Evolutionary conservation across 208 protist genomes (phyloP).

Genomic region (Leishmania gerbilli): DNA sequence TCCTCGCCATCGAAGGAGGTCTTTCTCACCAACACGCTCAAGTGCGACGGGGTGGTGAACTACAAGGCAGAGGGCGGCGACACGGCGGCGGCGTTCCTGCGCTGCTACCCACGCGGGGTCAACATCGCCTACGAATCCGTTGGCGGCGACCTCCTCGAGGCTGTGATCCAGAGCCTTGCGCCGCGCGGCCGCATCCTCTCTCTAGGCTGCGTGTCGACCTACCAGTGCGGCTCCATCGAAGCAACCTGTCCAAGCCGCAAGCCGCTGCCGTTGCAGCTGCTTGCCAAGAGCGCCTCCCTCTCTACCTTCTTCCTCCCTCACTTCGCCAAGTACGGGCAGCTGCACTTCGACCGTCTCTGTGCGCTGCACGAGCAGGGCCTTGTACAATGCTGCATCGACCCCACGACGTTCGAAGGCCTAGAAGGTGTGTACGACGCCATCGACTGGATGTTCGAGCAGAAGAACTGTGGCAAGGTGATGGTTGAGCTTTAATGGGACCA

Average conservation of each 20-base stretch:
- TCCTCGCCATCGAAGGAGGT: conserved; percentile 75
- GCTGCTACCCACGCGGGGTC: conserved; percentile 64
- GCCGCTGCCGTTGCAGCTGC: conserved; percentile 67
- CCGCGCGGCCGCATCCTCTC: conserved; percentile 74
- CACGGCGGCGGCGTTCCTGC: conserved; percentile 22
- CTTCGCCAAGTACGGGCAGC: conserved; percentile 65
- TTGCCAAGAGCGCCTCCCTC: conserved; percentile 80
- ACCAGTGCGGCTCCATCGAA: conserved; percentile 40
- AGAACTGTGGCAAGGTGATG: conserved; percentile 84
- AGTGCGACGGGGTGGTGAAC: conserved; percentile 84
- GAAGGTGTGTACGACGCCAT: conserved; percentile 73
- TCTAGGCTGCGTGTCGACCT: conserved; percentile 84
- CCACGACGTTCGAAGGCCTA: conserved; percentile 60
- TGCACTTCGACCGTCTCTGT: conserved; percentile 72
- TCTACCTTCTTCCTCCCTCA: conserved; percentile 89
- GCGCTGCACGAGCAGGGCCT: conserved; percentile 44
- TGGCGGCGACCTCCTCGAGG: conserved; percentile 82
- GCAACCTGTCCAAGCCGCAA: conserved; percentile 8
- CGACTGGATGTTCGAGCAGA: conserved; percentile 71
- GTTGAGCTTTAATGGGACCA: conserved; percentile 49
- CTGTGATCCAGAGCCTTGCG: conserved; percentile 60
- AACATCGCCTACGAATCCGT: conserved; percentile 92
- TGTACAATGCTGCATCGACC: conserved; percentile 64
- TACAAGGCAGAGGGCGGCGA: conserved; percentile 30
- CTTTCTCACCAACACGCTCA: conserved; percentile 64